Base-by-base conservation (phyloP, 139 green algal species). In the Spirogloea muscicola region DNA sequence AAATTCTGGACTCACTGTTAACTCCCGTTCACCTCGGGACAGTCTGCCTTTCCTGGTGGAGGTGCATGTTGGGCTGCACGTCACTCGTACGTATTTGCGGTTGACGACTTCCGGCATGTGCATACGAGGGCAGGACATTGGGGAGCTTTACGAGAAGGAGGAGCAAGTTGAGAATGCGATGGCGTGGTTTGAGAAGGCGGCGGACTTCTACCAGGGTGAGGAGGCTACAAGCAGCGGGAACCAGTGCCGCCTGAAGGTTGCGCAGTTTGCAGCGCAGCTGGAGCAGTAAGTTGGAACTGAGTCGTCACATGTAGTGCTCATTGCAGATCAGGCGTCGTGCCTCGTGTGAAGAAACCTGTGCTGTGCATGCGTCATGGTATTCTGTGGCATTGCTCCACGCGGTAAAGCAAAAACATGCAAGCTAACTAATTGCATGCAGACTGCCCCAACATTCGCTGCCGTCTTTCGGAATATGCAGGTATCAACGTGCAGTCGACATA, bases 401-500 rank as follows among this genome's bases (percentile, higher is more conserved):
- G 10, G 10, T 16, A 25, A 10, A 52, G 13, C 16, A 52, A 10
- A 10, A 52, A 25, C n/a, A 16, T 16, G 10, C 44, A 25, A 10
- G 44, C 44, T 52, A 16, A 10, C 44, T 13, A 25, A 16, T 52
- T 25, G 10, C 16, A 25, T 13, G 13, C 44, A 52, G 10, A 16
- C 13, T 16, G 44, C 13, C 44, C 13, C 13, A 25, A 25, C 16
- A 52, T 52, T 52, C 16, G 13, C 44, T n/a, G n/a, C n/a, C n/a
- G n/a, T n/a, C n/a, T n/a, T n/a, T n/a, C n/a, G n/a, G n/a, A n/a
- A n/a, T 16, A 29, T 31, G 62, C 81, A 42, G 58, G 40, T 88
- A 84, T 67, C 31, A 52, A 21, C 2, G 52, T 10, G 84, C 84
- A 1, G 55, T 90, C 3, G 80, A 88, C 57, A 87, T 92, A 3